Evolutionary conservation across 441 rosid species (phyloP).

Genomic region (Theobroma grandiflorum): DNA sequence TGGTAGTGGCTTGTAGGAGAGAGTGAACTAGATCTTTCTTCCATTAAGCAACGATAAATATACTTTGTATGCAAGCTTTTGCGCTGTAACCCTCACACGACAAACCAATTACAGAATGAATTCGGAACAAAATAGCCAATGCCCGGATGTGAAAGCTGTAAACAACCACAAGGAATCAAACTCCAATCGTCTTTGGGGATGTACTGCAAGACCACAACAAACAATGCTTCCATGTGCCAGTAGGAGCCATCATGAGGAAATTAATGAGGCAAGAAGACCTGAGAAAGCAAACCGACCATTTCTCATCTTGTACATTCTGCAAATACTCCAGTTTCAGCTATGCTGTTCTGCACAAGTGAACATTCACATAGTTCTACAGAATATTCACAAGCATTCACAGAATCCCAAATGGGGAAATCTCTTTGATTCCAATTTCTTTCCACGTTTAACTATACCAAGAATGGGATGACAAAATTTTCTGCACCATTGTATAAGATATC

Average conservation of each 20-base stretch:
- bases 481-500: neutral
- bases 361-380: neutral
- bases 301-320: neutral
- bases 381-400: slow-evolving; percentile 5
- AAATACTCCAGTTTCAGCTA: neutral
- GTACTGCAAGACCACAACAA: neutral
- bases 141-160: neutral
- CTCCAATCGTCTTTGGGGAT: neutral
- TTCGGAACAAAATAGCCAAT: neutral
- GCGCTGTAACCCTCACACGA: neutral
- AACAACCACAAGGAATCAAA: neutral
- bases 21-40: neutral
- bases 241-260: neutral
- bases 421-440: neutral
- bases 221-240: neutral
- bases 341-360: slow-evolving; percentile 6
- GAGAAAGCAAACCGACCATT: neutral
- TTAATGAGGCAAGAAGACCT: neutral
- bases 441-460: neutral
- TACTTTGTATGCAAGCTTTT: neutral
- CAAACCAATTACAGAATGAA: neutral
- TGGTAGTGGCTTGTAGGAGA: neutral
- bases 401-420: neutral
- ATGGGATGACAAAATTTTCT: neutral
- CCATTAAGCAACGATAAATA: neutral